Evolutionary conservation across 1,139 yeast species (phyloP).

Genomic region (Diutina pseudorugosa): DNA sequence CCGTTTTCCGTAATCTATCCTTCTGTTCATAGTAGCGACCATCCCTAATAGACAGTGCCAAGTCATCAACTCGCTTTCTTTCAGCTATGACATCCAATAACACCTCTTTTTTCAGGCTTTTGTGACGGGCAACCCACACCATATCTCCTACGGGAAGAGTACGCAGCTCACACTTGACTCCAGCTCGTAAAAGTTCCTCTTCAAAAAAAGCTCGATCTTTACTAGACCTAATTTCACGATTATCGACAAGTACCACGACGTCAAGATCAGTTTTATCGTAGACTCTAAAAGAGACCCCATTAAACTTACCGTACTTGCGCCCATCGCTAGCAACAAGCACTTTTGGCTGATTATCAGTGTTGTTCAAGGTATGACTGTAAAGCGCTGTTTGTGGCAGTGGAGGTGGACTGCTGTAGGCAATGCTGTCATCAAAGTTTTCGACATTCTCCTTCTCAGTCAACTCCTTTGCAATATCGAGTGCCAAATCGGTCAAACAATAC

Average conservation of each 20-base stretch:
- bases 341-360: conserved; percentile 7
- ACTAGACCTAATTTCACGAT: conserved; percentile 60
- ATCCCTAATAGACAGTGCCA: conserved; percentile 71
- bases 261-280: conserved; percentile 37
- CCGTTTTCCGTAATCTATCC: conserved; percentile 55
- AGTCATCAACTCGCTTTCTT: conserved; percentile 80
- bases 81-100: conserved; percentile 76
- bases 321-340: background rate
- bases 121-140: conserved; percentile 75
- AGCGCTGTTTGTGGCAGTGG: background rate
- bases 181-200: conserved; percentile 36
- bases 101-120: conserved; percentile 43
- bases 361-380: conserved; percentile 7
- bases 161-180: conserved; percentile 40
- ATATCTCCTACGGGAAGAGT: conserved; percentile 78
- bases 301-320: background rate
- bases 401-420: conserved; percentile 6
- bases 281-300: conserved; percentile 20
- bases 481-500: conserved; percentile 64
- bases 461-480: conserved; percentile 48
- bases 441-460: conserved; percentile 37
- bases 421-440: conserved; percentile 14
- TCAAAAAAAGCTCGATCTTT: conserved; percentile 55
- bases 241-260: conserved; percentile 59
- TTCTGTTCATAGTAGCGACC: conserved; percentile 87